Evolutionary conservation across 169 alveolate genomes (phyloP), one percentile per base, ranked within the genome.

Genomic region (Eimeria necatrix): DNA sequence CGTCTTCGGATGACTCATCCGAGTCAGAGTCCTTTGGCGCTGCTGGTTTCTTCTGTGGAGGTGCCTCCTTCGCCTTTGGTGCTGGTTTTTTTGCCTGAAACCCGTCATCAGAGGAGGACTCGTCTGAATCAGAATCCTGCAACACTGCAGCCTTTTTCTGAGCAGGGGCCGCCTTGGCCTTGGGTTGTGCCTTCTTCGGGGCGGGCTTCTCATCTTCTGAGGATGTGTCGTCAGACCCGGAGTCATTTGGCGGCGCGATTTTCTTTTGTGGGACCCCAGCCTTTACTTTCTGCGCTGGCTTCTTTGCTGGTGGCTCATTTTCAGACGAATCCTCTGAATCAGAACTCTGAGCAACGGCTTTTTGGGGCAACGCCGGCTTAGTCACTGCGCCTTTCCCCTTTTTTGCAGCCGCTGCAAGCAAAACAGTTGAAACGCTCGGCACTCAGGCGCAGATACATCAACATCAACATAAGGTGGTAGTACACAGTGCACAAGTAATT

Each of bases 311-410:
- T 20, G 74, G n/a, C 26, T 84, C 92, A 3, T 84, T 59, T 10
- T 84, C 92, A 84, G 92, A 84, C 26, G 92, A 84, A 32, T 84
- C 92, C 48, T 84, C 92, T 8, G 92, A 84, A n/a, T 84, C 92
- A 7, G 92, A 84, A n/a, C 59, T 78, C 32, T 84, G 80, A 26
- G 60, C 80, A 6, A 78, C 80, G 22, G 74, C 60, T 49, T 60
- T 84, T 78, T 53, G 74, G 9, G 46, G 61, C 10, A 78, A 53
- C 0, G 60, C 76, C 46, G 26, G 51, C 9, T 49, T 60, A 4
- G 56, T 46, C 18, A 78, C 64, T 24, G 32, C 24, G 16, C 60
- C 71, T 18, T 48, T 84, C 51, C 41, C 49, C 84, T 68, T 87
- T 24, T 73, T 73, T 22, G 53, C 53, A 41, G 81, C 93, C 22